phyloP scores from a whole-genome alignment of 805 yeast genomes.

The Crinitomyces ghanaensis region DNA sequence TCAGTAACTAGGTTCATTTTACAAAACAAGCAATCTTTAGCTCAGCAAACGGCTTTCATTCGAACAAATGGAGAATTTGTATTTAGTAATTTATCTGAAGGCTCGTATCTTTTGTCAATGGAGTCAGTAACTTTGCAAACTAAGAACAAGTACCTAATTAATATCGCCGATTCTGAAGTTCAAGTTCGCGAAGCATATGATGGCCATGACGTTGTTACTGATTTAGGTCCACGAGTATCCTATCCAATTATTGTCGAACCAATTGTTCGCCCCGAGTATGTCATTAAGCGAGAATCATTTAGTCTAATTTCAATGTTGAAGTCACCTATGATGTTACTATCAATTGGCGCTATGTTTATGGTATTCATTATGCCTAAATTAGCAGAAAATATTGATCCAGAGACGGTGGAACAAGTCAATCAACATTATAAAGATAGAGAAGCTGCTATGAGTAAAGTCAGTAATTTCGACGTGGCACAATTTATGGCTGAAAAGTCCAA shows the following conservation, averaged over 20 bases:
- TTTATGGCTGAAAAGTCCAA: conserved; percentile 20
- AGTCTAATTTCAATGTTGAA: conserved; percentile 22
- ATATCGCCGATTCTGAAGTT: conserved; percentile 18
- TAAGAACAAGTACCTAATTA: conserved; percentile 12
- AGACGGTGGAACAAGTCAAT: conserved; percentile 24
- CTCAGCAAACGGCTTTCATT: neutral
- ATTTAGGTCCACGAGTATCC: conserved; percentile 21
- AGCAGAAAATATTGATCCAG: conserved; percentile 25
- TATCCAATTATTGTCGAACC: conserved; percentile 24
- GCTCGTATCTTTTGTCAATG: conserved; percentile 17
- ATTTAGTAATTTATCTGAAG: conserved; percentile 18
- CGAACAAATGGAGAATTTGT: conserved; percentile 14
- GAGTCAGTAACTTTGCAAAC: conserved; percentile 14
- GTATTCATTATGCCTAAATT: conserved; percentile 25
- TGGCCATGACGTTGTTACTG: conserved; percentile 20
- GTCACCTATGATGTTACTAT: conserved; percentile 27
- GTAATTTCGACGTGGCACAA: conserved; percentile 23
- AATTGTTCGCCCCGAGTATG: conserved; percentile 18
- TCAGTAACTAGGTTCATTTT: conserved; percentile 8
- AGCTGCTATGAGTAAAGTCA: conserved; percentile 13
- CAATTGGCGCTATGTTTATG: conserved; percentile 23
- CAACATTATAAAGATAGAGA: conserved; percentile 13
- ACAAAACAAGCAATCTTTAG: neutral
- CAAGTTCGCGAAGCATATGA: conserved; percentile 17
- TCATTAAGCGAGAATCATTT: conserved; percentile 19